Percentiles rank a stretch among this genome's conserved stretches.
phyloP scores from a whole-genome alignment of 2,329 filamentous ascomycete species.

The Metarhizium brunneum region DNA sequence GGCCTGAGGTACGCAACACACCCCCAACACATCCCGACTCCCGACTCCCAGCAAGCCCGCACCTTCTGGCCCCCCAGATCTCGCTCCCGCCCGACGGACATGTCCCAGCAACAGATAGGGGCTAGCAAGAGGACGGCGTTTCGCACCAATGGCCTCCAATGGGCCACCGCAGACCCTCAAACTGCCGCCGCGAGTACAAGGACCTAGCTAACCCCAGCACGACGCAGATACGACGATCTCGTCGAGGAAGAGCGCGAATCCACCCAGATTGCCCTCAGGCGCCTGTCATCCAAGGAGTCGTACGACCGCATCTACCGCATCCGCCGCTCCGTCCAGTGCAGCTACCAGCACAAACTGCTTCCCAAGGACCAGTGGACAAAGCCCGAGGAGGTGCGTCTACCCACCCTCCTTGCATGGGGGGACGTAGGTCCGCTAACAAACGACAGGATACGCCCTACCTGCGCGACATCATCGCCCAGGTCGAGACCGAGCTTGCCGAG shows the following conservation, averaged over 20 bases:
- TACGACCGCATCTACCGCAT: conserved; percentile 98
- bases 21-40: conserved; percentile 14
- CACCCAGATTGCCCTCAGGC: conserved; percentile 81
- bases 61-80: neutral
- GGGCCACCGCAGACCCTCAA: neutral
- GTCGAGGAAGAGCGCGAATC: conserved; percentile 85
- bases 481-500: conserved; percentile 42
- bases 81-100: neutral
- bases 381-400: conserved; percentile 36
- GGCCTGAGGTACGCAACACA: conserved; percentile 62
- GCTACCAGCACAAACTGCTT: conserved; percentile 54
- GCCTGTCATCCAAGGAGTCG: conserved; percentile 78
- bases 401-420: neutral
- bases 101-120: neutral
- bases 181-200: neutral
- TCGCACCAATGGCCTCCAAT: neutral
- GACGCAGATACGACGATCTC: conserved; percentile 79
- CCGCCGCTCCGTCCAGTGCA: conserved; percentile 82
- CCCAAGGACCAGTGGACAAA: conserved; percentile 54
- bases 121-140: neutral
- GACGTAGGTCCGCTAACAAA: neutral
- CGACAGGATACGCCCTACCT: conserved; percentile 46
- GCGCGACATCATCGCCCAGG: conserved; percentile 39
- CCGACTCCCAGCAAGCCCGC: neutral
- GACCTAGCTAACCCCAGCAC: conserved; percentile 16